phyloP scores from a whole-genome alignment of 148 eudicot genomes.

The Rhododendron ferrugineum region DNA sequence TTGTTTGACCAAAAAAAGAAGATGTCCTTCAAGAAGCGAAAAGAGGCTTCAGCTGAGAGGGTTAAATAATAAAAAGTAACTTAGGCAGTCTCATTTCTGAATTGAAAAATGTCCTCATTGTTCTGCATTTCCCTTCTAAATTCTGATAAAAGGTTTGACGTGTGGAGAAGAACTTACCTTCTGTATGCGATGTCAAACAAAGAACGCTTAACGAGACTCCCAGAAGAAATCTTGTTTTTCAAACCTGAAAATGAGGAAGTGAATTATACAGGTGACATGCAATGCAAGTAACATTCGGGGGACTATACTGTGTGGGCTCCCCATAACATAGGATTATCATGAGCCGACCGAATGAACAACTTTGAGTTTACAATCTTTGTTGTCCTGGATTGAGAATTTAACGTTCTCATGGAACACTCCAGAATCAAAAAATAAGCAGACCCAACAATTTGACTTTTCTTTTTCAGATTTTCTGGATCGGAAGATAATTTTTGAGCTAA shows the following conservation, averaged over 20 bases:
- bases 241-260: conserved; percentile 47
- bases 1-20: not conserved
- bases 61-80: not conserved
- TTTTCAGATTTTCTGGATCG: not conserved
- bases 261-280: not conserved
- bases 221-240: conserved; percentile 74
- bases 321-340: not conserved
- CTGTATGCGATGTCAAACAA: conserved; percentile 72
- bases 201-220: conserved; percentile 52
- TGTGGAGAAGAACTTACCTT: conserved; percentile 34
- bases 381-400: not conserved
- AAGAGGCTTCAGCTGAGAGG: not conserved
- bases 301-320: not conserved
- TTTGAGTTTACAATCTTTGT: not conserved
- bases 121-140: not conserved
- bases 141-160: not conserved
- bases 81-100: not conserved
- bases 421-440: not conserved
- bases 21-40: not conserved
- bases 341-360: not conserved
- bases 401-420: not conserved
- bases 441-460: not conserved
- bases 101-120: not conserved
- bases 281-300: not conserved
- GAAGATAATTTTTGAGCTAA: not conserved